Evolutionary conservation across 164 flowering plant species (phyloP), one percentile per base, ranked within the genome.

Genomic region (grape (Vitis vinifera)): DNA sequence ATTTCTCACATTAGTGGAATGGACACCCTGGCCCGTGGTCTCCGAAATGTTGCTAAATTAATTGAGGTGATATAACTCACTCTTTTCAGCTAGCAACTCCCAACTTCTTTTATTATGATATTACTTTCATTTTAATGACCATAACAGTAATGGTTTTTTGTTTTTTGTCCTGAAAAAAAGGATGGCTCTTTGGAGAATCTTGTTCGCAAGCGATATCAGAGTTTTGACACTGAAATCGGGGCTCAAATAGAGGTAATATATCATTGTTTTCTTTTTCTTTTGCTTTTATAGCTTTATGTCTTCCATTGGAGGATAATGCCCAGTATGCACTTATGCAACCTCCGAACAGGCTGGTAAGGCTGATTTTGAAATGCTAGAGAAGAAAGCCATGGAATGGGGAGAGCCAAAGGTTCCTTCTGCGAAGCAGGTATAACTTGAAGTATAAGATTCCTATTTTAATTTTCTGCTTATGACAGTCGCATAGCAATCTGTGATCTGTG

Each of bases 1-100:
- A 88, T 95, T 63, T 88, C 99, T 73, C 99, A 95, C 68, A 87
- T 95, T 31, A 73, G 81, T 71, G 99, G 99, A 68, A 95, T 95
- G 97, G 99, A 95, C 77, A 90, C 99, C 37, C 59, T 95, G 68
- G 98, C 99, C 9, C 97, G 97, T 73, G 99, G 99, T 17, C 93
- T 95, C 11, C 80, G 94, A 70, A 95, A 88, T 86, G 97, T 86
- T 70, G 97, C 87, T 57, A 95, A 91, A 76, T 68, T 95, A 59
- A 84, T 88, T 55, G 91, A 90, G 90, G 99, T 91, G 44, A 57
- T 67, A 27, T 14, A 31, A 1, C 50, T 62, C 13, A 66, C 59
- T 23, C 27, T 23, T 23, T 62, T 14, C 37, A 2, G 63, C 37
- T 58, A 12, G 9, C 49, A 8, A 10, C 3, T 9, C 15, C 3